phyloP scores from a whole-genome alignment of 225 moss, liverwort and hornwort genomes.

The Marchantia polymorpha region DNA sequence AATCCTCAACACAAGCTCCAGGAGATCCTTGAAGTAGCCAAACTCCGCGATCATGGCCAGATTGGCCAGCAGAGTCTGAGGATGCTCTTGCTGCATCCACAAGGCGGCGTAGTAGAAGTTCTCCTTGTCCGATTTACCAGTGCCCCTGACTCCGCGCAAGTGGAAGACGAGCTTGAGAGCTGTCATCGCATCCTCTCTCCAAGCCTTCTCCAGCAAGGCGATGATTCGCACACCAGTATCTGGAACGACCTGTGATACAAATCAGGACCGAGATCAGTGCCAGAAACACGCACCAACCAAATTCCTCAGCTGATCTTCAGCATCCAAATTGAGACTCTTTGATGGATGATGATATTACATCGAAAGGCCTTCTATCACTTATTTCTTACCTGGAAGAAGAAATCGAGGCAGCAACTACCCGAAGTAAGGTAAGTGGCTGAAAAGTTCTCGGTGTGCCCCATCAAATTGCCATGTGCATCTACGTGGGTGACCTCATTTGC shows the following conservation, averaged over 20 bases:
- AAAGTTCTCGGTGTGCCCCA: conserved; percentile 60
- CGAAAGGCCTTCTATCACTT: too few species aligned
- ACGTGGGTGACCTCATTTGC: conserved; percentile 19
- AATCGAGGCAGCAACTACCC: conserved; percentile 63
- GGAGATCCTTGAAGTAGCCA: conserved; percentile 77
- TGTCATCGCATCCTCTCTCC: conserved; percentile 63
- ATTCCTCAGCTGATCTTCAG: neutral
- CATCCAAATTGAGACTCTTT: neutral
- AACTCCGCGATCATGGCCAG: conserved; percentile 52
- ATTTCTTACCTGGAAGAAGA: conserved; percentile 59
- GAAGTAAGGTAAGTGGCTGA: conserved; percentile 58
- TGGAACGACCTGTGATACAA: conserved; percentile 53
- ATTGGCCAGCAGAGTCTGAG: conserved; percentile 58
- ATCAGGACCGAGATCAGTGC: neutral
- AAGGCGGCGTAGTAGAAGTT: conserved; percentile 60
- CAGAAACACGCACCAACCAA: neutral
- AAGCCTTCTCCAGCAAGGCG: conserved; percentile 50
- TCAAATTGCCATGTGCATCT: conserved; percentile 18
- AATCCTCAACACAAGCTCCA: conserved; percentile 65
- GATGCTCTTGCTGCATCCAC: conserved; percentile 66
- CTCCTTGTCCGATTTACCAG: conserved; percentile 72
- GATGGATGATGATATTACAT: neutral
- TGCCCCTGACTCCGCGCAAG: conserved; percentile 73
- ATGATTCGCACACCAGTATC: conserved; percentile 9
- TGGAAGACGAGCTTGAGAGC: conserved; percentile 73